phyloP scores from a whole-genome alignment of 768 basidiomycete genomes.

The Suillus variegatus region DNA sequence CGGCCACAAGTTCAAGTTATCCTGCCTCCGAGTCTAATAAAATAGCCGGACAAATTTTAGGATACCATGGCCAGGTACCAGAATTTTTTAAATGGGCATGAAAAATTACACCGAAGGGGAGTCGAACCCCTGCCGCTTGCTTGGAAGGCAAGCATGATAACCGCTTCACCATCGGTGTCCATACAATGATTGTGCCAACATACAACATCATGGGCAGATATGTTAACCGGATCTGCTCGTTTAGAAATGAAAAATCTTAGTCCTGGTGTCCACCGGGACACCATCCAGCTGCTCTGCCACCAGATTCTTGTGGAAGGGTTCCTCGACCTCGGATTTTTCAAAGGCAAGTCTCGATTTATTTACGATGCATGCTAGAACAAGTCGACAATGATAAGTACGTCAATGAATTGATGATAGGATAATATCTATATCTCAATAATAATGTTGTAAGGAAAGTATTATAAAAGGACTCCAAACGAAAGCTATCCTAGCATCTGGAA shows the following conservation, averaged over 20 bases:
- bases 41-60: no score
- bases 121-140: slow-evolving; percentile 77
- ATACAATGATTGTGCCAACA: background rate
- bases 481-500: slow-evolving; percentile 47
- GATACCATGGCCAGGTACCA: no score
- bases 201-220: background rate
- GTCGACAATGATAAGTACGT: background rate
- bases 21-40: no score
- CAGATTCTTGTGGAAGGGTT: slow-evolving; percentile 80
- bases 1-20: no score
- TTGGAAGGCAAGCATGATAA: slow-evolving; percentile 94
- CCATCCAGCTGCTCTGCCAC: slow-evolving; percentile 82
- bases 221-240: background rate
- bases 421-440: background rate
- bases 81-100: background rate
- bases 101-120: slow-evolving; percentile 54
- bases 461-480: background rate
- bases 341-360: slow-evolving; percentile 34
- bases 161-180: slow-evolving; percentile 79
- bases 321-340: slow-evolving; percentile 84
- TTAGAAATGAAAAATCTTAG: slow-evolving; percentile 60
- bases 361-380: background rate
- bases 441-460: slow-evolving; percentile 5
- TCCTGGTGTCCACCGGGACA: slow-evolving; percentile 90
- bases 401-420: background rate